Percentiles rank a stretch among this genome's conserved stretches.
Conservation (phyloP, 2,329 filamentous ascomycete genomes). For the Dendrostoma leiphaemia region DNA sequence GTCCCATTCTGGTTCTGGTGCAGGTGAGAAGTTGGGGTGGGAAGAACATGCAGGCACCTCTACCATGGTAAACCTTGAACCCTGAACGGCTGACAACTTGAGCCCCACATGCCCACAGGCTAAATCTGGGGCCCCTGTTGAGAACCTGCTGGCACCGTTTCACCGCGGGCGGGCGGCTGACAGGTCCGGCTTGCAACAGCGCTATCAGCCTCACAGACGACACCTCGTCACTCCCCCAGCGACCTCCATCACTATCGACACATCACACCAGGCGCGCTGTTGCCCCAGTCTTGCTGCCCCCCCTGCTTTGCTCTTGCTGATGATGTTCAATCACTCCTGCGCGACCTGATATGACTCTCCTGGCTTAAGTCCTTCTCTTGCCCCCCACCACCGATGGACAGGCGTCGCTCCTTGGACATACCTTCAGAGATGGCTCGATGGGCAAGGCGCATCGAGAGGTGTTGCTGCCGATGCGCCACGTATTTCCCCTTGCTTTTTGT, state of each 20-base stretch:
- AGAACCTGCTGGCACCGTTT: no score
- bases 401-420: conserved; percentile 28
- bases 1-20: no score
- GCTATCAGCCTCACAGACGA: neutral
- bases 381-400: conserved; percentile 21
- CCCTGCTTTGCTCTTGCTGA: neutral
- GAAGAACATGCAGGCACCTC: no score
- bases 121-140: no score
- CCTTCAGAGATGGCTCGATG: conserved; percentile 54
- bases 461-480: conserved; percentile 74
- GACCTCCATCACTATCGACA: neutral
- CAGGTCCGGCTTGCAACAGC: neutral
- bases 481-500: conserved; percentile 90
- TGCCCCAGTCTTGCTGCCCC: neutral
- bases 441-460: conserved; percentile 72
- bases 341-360: neutral
- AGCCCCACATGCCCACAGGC: no score
- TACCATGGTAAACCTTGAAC: no score
- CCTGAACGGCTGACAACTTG: no score
- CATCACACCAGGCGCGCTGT: neutral
- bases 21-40: no score
- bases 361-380: conserved; percentile 1
- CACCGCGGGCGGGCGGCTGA: neutral
- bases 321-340: neutral
- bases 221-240: neutral